phyloP scores from a whole-genome alignment of 1,284 basidiomycete genomes.

The Inonotus hispidus region DNA sequence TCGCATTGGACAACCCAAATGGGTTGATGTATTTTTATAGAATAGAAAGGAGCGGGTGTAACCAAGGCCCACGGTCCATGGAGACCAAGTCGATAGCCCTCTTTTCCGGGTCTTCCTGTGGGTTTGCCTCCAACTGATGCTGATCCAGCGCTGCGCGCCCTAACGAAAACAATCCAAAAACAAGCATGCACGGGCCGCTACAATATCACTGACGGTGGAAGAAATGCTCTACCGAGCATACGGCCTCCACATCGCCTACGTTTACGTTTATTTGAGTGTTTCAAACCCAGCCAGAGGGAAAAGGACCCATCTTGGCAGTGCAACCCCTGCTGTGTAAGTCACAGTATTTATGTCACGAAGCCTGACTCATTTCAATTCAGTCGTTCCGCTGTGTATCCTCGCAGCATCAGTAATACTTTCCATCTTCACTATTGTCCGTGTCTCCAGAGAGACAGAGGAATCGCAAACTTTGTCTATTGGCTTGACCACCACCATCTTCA shows the following conservation, averaged over 20 bases:
- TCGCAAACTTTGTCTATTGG: neutral
- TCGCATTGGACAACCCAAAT: neutral
- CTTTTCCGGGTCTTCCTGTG: neutral
- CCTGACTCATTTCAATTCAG: neutral
- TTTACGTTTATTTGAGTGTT: neutral
- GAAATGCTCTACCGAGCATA: neutral
- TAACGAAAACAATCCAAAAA: neutral
- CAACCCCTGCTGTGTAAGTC: neutral
- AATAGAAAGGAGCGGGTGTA: neutral
- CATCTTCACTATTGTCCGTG: neutral
- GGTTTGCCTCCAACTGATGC: neutral
- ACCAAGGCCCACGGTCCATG: conserved; percentile 1
- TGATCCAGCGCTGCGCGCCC: neutral
- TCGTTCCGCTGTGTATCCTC: neutral
- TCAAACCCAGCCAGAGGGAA: neutral
- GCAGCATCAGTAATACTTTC: neutral
- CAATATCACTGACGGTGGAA: neutral
- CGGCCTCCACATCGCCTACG: neutral
- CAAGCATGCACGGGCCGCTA: neutral
- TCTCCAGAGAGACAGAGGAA: neutral
- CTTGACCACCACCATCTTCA: neutral
- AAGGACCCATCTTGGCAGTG: neutral
- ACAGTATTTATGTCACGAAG: neutral
- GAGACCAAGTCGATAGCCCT: neutral
- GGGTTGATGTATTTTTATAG: neutral